phyloP scores from a whole-genome alignment of 345 rosid genomes.

The Moringa oleifera region DNA sequence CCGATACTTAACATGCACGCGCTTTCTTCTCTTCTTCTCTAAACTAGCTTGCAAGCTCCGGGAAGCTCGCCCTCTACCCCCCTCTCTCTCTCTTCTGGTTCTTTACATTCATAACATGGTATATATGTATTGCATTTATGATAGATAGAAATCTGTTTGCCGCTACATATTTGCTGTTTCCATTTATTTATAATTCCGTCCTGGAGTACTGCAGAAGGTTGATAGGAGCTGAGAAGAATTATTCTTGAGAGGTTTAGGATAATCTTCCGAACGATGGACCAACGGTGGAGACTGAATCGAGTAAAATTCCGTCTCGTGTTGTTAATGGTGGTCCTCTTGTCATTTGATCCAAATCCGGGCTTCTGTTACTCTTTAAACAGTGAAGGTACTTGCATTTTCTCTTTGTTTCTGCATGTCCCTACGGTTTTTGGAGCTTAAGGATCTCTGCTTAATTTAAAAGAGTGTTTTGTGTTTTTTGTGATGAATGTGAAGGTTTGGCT shows the following conservation, averaged over 20 bases:
- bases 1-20: conserved; percentile 15
- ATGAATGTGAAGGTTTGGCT: conserved; percentile 44
- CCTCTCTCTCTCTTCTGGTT: neutral
- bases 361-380: conserved; percentile 29
- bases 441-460: neutral
- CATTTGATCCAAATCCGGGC: conserved; percentile 22
- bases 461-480: neutral
- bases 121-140: neutral
- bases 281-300: conserved; percentile 17
- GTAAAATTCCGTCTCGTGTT: conserved; percentile 16
- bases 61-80: neutral
- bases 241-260: neutral
- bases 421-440: neutral
- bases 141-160: too few species aligned
- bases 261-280: conserved; percentile 14
- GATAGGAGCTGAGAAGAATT: neutral
- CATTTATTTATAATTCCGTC: neutral
- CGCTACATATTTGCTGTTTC: too few species aligned
- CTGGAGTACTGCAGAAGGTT: conserved; percentile 1
- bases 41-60: conserved; percentile 18
- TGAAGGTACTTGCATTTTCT: conserved; percentile 32
- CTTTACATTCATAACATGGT: too few species aligned
- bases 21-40: conserved; percentile 26
- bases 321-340: conserved; percentile 15
- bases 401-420: conserved; percentile 2